These are phyloP conservation scores for Waltergamsia citrina DNA, from an alignment of 2,329 filamentous ascomycete genomes.

Conservation along the genomic window DNA sequence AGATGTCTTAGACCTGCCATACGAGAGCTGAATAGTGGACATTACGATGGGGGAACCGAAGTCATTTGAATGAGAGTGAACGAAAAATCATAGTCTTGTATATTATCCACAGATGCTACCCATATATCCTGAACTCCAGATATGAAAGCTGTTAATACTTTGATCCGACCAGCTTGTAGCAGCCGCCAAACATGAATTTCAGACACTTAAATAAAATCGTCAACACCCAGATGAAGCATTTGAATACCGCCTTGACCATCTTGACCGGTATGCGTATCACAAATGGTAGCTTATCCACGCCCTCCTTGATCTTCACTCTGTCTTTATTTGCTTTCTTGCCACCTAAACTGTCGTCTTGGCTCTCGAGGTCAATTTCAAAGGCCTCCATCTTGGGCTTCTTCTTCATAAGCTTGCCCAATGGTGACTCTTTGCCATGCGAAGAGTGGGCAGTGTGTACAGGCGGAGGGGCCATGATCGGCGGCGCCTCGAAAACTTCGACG, in stretches of 20 bases:
- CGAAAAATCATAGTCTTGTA: not conserved
- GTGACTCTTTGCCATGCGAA: constrained; percentile 10
- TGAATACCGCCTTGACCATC: constrained; percentile 42
- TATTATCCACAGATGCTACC: not conserved
- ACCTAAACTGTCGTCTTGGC: constrained; percentile 42
- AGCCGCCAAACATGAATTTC: constrained; percentile 35
- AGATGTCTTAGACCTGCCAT: too few species aligned
- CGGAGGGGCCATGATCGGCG: constrained; percentile 32
- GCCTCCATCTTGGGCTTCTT: constrained; percentile 38
- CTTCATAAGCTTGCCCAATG: constrained; percentile 12
- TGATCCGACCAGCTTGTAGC: constrained; percentile 40
- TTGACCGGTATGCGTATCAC: constrained; percentile 38
- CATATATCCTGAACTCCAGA: not conserved
- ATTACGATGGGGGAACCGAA: too few species aligned
- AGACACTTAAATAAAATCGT: constrained; percentile 46
- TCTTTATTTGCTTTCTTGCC: constrained; percentile 19
- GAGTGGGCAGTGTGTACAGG: too few species aligned
- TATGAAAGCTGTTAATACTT: constrained; percentile 31
- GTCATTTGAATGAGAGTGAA: too few species aligned
- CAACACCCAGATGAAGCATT: constrained; percentile 48
- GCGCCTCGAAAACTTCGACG: constrained; percentile 45
- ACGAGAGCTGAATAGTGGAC: too few species aligned
- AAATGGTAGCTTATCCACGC: constrained; percentile 40
- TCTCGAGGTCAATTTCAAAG: constrained; percentile 54
- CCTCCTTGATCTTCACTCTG: constrained; percentile 25